Base-by-base conservation (phyloP, 2,329 filamentous ascomycete genomes). In the Alternaria consortialis region DNA sequence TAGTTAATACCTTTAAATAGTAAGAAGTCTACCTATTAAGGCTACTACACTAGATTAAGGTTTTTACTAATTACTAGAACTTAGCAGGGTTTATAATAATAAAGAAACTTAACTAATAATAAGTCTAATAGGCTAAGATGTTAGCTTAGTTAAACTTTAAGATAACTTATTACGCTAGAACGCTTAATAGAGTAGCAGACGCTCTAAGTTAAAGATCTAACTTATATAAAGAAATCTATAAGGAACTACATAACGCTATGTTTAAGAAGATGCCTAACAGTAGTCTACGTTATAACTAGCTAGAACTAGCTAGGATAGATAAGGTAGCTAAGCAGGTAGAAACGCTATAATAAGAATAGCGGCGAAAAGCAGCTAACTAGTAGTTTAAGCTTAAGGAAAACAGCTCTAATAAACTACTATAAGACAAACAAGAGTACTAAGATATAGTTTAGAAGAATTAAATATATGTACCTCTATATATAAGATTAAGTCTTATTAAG, bases 1-100 rank as follows among this genome's bases (percentile, higher is more conserved):
- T 31, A 46, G 43, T 31, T 31, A 31, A 32, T 31, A 1, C 31
- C 9, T 32, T 11, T 2, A 9, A 32, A 32, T 11, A 32, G 6
- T 32, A 32, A 7, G 9, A 32, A 32, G 7, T 32, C 9, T 32
- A 32, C 3, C 8, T 32, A 11, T 32, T 32, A 32, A 3, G 31
- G 11, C 9, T 32, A 32, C 31, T 32, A 9, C 31, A 32, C 8
- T 32, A 32, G 31, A 32, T 32, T 32, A 46, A 46, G 25, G 25
- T 31, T n/a, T 64, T 70, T 56, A 54, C 55, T 32, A 43, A 53
- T 71, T 72, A 57, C 39, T 67, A 56, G 25, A 51, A 47, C 40
- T 46, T 62, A 58, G 27, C 25, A 55, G 55, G 25, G 29, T 56
- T 53, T 42, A 60, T 53, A 43, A 52, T 29, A 37, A 57, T 3